Conservation (phyloP, 1,139 yeast species). For the Candida frijolesensis region DNA sequence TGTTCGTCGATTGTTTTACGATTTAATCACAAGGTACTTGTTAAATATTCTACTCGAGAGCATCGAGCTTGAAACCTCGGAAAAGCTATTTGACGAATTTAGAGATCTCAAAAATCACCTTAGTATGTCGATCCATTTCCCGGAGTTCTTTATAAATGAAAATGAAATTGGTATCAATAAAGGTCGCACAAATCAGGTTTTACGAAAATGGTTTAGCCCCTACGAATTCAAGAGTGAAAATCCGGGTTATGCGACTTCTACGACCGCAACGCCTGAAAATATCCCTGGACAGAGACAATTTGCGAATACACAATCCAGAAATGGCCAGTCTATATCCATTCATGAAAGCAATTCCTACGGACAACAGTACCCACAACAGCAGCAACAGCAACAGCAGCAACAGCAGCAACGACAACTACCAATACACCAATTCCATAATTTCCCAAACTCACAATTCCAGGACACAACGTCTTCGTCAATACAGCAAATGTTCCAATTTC, state of each 20-base stretch:
- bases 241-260: neutral
- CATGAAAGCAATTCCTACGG: neutral
- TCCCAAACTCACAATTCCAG: neutral
- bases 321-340: neutral
- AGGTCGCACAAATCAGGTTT: neutral
- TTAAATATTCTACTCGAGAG: conserved; percentile 6
- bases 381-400: conserved; percentile 1
- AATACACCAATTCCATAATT: conserved; percentile 1
- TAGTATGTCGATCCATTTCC: conserved; percentile 8
- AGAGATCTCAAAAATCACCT: conserved; percentile 10
- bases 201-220: conserved; percentile 14
- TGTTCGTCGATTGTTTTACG: conserved; percentile 10
- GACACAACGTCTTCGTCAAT: neutral
- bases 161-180: conserved; percentile 6
- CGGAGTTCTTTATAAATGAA: conserved; percentile 9
- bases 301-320: neutral
- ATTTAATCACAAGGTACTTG: conserved; percentile 9
- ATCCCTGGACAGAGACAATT: neutral
- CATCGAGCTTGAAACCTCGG: neutral
- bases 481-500: neutral
- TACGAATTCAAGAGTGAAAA: conserved; percentile 2
- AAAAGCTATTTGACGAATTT: conserved; percentile 1
- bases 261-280: neutral
- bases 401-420: conserved; percentile 1
- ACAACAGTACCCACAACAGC: conserved; percentile 3